Base-by-base conservation (phyloP, 768 basidiomycete genomes). In the Lactarius pseudohatsudake region DNA sequence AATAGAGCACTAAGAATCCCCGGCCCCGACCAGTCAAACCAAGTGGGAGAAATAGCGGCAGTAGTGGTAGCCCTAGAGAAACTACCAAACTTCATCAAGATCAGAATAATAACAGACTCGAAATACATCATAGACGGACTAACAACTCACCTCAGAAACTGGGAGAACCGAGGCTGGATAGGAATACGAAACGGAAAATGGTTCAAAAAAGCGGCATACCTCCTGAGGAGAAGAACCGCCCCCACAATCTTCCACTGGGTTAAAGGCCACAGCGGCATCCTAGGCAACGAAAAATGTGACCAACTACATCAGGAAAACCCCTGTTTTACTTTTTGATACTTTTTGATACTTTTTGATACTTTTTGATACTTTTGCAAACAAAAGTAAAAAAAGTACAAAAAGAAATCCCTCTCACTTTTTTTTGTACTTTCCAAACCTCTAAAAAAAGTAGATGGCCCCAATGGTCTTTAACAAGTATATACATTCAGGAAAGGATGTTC, bases 161-260 rank as follows among this genome's bases (percentile, higher is more conserved):
- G 62, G 62, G 62, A 64, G 22, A 18, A 64, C 43, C 0, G n/a
- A 1, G 62, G 62, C 4, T 64, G 62, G 62, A 64, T 64, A 5
- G 54, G 36, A 18, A 45, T 57, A 9, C n/a, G 9, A 36, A 40
- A 32, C 1, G 8, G 8, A 32, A 9, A 36, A 45, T 30, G 57
- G 8, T 64, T 64, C 62, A 34, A 43, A 30, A 32, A 4, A 10
- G 62, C 62, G 28, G 62, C 62, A 2, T 18, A 34, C 54, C 34
- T 36, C 3, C 55, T 64, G 0, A 15, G 30, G 45, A 0, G n/a
- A 0, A 15, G 40, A 4, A 16, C 55, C 1, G 62, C 55, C 5
- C 45, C 62, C 1, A 64, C 55, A 0, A 4, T 20, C 8, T 64
- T 64, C 36, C 26, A 64, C 20, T 56, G 40, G 55, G 36, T 57